Percentiles rank a stretch among this genome's conserved stretches.
phyloP scores from a whole-genome alignment of 2,329 filamentous ascomycete species.

The Dryadomyces quercivorus region DNA sequence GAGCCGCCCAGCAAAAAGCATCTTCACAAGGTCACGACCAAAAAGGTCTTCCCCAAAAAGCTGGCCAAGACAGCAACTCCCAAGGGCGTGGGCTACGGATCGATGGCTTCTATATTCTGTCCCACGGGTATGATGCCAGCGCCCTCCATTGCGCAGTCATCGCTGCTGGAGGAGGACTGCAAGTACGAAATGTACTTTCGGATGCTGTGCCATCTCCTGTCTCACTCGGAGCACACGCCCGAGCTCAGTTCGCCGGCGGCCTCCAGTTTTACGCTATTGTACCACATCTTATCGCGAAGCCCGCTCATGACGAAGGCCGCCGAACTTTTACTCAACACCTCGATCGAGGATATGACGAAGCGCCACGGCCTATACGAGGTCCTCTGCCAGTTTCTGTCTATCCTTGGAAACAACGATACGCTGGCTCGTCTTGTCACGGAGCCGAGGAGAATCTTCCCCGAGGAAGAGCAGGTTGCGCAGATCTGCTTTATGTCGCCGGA shows the following conservation, averaged over 20 bases:
- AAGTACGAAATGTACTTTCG: background rate
- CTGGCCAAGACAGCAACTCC: background rate
- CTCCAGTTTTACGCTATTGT: background rate
- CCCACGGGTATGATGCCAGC: background rate
- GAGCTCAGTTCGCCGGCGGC: background rate
- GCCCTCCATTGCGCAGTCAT: background rate
- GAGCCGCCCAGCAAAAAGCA: background rate
- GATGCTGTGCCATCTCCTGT: background rate
- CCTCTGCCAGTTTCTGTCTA: constrained; percentile 26
- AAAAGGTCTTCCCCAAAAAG: background rate
- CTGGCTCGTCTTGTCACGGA: background rate
- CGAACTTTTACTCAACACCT: constrained; percentile 15
- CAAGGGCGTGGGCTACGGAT: constrained; percentile 5
- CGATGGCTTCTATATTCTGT: background rate
- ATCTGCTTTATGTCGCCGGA: background rate
- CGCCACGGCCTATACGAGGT: constrained; percentile 21
- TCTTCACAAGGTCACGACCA: background rate
- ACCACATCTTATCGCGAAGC: constrained; percentile 10
- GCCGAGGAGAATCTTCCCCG: background rate
- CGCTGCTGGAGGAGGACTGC: background rate
- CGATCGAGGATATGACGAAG: constrained; percentile 16
- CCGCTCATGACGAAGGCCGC: constrained; percentile 14
- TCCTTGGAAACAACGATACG: constrained; percentile 19
- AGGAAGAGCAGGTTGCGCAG: background rate
- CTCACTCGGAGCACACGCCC: background rate